A percentile compares a stretch with the other conserved stretches of the same genome.
phyloP scores from a whole-genome alignment of 148 eudicot genomes.

The Pouteria glomerata region DNA sequence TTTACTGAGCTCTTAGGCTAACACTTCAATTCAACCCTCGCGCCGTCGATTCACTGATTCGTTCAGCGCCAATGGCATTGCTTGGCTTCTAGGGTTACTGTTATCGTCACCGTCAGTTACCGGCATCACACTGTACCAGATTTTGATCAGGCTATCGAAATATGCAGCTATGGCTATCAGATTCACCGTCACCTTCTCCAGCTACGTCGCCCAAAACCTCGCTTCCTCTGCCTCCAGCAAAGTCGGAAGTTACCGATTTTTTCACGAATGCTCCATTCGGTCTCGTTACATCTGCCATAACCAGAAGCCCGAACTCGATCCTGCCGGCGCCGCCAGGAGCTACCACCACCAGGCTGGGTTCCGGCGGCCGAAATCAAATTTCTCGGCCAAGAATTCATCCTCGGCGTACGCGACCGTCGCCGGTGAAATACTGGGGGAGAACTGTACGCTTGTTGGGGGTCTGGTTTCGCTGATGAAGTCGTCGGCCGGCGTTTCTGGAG shows the following conservation, averaged over 20 bases:
- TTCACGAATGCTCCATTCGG: slow-evolving; percentile 45
- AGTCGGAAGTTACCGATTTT: slow-evolving; percentile 29
- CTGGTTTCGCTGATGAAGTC: slow-evolving; percentile 49
- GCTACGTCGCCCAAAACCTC: slow-evolving; percentile 52
- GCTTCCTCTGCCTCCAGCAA: slow-evolving; percentile 42
- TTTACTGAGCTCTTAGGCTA: slow-evolving; percentile 3
- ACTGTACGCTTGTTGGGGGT: slow-evolving; percentile 25
- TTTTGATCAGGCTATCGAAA: slow-evolving; percentile 24
- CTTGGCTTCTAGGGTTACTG: slow-evolving; percentile 24
- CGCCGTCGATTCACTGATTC: slow-evolving; percentile 22
- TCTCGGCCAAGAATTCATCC: neutral
- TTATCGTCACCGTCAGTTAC: slow-evolving; percentile 2
- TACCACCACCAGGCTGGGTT: slow-evolving; percentile 12
- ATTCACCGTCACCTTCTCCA: slow-evolving; percentile 59
- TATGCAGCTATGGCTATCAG: slow-evolving; percentile 64
- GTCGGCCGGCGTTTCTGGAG: slow-evolving; percentile 16
- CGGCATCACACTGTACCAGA: slow-evolving; percentile 27
- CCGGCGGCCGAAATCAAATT: slow-evolving; percentile 21
- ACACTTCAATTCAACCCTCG: slow-evolving; percentile 40
- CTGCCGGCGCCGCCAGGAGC: slow-evolving; percentile 4
- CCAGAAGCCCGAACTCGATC: slow-evolving; percentile 25
- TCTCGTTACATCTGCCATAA: slow-evolving; percentile 16
- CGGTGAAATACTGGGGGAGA: slow-evolving; percentile 29
- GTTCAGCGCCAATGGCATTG: slow-evolving; percentile 25
- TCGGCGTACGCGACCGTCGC: slow-evolving; percentile 38